These are phyloP conservation scores for Solanum chmielewskii DNA, from an alignment of 257 asterid species.

Conservation along the genomic window DNA sequence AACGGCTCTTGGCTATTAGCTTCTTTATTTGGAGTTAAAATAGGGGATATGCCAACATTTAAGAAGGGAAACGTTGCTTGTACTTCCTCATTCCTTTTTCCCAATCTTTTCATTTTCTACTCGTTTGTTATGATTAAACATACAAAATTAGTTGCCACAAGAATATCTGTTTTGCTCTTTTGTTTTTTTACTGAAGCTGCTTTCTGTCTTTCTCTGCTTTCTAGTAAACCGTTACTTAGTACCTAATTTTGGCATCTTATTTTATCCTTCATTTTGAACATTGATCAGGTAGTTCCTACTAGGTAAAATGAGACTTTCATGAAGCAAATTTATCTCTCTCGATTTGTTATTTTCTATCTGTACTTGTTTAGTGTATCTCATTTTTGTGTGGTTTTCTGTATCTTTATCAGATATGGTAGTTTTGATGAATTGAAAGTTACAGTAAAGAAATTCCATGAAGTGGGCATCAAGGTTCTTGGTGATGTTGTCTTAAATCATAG, in stretches of 20 bases:
- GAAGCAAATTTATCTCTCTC: background rate
- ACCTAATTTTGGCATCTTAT: background rate
- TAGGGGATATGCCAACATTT: background rate
- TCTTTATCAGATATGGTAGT: conserved; percentile 61
- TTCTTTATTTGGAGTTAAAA: background rate
- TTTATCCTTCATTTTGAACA: background rate
- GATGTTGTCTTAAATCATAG: conserved; percentile 95
- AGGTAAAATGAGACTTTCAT: background rate
- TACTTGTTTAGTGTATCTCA: background rate
- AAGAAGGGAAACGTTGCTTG: background rate
- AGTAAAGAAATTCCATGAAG: conserved; percentile 64
- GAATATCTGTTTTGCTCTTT: background rate
- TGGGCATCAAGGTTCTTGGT: conserved; percentile 72
- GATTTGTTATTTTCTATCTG: background rate
- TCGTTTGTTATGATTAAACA: background rate
- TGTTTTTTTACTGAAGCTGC: background rate
- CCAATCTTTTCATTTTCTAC: background rate
- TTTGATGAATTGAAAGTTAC: conserved; percentile 61
- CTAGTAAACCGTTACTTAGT: background rate
- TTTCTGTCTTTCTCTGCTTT: background rate
- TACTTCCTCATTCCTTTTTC: background rate
- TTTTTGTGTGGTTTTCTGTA: background rate
- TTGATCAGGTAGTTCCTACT: background rate
- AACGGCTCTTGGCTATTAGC: background rate
- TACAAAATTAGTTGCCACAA: background rate